These are phyloP conservation scores for Calocybe gangraenosa DNA, from an alignment of 768 basidiomycete genomes.

Conservation along the genomic window DNA sequence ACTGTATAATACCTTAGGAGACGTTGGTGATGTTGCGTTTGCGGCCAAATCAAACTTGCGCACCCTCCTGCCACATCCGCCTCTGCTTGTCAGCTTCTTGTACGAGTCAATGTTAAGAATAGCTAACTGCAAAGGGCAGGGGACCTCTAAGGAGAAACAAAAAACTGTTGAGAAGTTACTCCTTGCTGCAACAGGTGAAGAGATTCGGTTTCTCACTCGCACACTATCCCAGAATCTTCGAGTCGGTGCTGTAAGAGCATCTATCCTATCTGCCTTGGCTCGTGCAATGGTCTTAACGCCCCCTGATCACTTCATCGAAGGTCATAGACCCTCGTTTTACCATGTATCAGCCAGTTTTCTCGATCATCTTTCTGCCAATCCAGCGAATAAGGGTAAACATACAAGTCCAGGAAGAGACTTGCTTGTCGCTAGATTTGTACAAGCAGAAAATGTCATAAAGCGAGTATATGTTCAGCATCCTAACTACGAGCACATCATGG, in stretches of 20 bases:
- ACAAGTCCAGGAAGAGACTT: constrained; percentile 28
- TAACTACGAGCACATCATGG: constrained; percentile 66
- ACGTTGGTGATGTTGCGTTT: constrained; percentile 87
- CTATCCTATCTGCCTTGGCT: constrained; percentile 76
- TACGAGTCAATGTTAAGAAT: constrained; percentile 69
- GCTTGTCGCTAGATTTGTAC: constrained; percentile 38
- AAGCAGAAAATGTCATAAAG: constrained; percentile 63
- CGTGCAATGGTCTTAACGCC: constrained; percentile 68
- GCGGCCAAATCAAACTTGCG: constrained; percentile 74
- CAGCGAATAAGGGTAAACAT: constrained; percentile 17
- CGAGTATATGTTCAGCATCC: constrained; percentile 77
- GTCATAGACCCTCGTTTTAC: constrained; percentile 14
- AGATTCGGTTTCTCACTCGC: constrained; percentile 78
- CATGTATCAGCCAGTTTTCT: constrained; percentile 26
- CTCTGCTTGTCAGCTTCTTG: constrained; percentile 59
- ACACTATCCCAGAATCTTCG: constrained; percentile 72
- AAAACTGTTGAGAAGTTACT: constrained; percentile 76
- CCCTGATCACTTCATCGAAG: constrained; percentile 22
- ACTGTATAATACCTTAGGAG: constrained; percentile 72
- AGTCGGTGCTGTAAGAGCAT: constrained; percentile 84
- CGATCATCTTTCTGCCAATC: constrained; percentile 17
- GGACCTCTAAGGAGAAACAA: constrained; percentile 73
- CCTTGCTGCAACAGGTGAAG: constrained; percentile 83
- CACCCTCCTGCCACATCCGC: constrained; percentile 69
- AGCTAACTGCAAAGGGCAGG: constrained; percentile 64